Percentiles rank a stretch among this genome's conserved stretches.
phyloP scores from a whole-genome alignment of 305 asterid species.

The Solanum hybrid region DNA sequence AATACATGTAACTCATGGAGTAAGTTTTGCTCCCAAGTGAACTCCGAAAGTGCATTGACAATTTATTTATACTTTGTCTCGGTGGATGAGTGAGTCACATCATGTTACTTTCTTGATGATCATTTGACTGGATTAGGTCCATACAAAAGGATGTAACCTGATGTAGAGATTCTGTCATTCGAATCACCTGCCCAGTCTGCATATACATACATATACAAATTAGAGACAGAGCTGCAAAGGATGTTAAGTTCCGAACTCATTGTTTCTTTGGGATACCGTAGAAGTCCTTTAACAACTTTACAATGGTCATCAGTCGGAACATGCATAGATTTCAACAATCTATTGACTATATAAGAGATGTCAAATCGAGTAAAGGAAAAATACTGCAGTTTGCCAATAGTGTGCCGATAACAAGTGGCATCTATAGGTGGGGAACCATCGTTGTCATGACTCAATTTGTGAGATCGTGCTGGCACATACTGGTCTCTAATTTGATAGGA shows the following conservation, averaged over 20 bases:
- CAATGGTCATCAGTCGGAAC: background rate
- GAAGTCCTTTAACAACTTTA: background rate
- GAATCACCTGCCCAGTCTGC: background rate
- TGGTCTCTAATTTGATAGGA: too few relatives aligned
- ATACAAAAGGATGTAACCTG: background rate
- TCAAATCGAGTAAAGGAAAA: background rate
- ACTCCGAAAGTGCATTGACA: background rate
- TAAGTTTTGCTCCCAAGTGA: background rate
- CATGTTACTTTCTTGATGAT: background rate
- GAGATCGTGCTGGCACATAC: too few relatives aligned
- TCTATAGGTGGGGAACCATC: background rate
- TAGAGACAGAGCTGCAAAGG: background rate
- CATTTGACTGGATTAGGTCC: background rate
- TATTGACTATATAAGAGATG: background rate
- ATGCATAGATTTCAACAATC: background rate
- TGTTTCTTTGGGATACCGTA: background rate
- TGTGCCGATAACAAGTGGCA: background rate
- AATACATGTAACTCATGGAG: background rate
- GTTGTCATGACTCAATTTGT: too few relatives aligned
- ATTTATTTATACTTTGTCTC: background rate
- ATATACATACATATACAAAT: too few relatives aligned
- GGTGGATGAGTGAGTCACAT: background rate
- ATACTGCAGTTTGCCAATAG: background rate
- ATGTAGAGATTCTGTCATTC: background rate
- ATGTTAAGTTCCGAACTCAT: background rate